Base-by-base conservation (phyloP, 257 asterid species). In the Jasminum sambac region DNA sequence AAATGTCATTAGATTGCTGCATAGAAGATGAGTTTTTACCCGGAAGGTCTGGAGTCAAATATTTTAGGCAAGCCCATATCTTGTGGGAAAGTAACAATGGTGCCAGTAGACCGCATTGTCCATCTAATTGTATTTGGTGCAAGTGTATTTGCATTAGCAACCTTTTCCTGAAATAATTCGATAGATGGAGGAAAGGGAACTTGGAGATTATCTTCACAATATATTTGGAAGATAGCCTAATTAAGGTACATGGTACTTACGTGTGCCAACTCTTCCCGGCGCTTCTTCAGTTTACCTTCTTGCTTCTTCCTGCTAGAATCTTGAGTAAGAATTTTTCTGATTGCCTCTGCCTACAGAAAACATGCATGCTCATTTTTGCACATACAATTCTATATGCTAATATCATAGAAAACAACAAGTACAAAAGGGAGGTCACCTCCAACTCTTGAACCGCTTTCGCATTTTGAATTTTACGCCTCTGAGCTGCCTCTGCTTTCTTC, bases 401-500 rank as follows among this genome's bases (percentile, higher is more conserved):
- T 50, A 17, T 17, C 19, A 38, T 14, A 59, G 23, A 73, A 63
- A 13, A 43, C 8, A 25, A 42, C n/a, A 11, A 30, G 23, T 52
- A 48, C 59, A 14, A 62, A 62, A 39, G 58, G 48, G 39, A 76
- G 43, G 64, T 46, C 78, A 83, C 88, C 85, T 83, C 84, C 34
- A 75, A 67, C 71, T 81, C 88, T 52, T 76, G 76, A 34, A 81
- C 81, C 12, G 84, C 88, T 73, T 80, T 83, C 82, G 80, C 85
- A 80, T 78, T 80, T 67, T 80, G 85, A 61, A 78, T 69, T 72
- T 76, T 71, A 67, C 88, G 85, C 60, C 80, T 81, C 72, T 83
- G 80, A 70, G 88, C 88, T 55, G 85, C 85, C 74, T 80, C 84
- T 0, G 68, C 75, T 80, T 81, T 83, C 75, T 80, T 83, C 39